Percentiles rank a stretch among this genome's conserved stretches.
phyloP scores from a whole-genome alignment of 2,329 filamentous ascomycete genomes.

The Trematosphaeria pertusa region DNA sequence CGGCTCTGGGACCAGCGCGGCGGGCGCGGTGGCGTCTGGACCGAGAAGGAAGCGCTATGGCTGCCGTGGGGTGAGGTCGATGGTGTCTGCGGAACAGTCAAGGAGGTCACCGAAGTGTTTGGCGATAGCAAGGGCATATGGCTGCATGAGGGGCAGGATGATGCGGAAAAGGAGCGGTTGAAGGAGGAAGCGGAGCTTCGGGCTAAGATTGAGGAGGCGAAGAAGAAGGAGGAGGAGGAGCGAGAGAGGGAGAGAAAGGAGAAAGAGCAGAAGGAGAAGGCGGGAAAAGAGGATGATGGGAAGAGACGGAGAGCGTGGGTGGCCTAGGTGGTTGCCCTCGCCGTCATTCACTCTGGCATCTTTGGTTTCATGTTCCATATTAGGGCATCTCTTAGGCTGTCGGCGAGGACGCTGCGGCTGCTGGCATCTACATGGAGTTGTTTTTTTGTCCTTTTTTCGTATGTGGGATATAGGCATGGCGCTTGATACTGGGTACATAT shows the following conservation, averaged over 20 bases:
- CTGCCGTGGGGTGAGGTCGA: conserved; percentile 56
- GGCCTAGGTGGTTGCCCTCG: no score
- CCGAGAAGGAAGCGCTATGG: conserved; percentile 55
- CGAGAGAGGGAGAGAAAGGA: conserved; percentile 29
- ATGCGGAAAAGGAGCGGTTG: conserved; percentile 19
- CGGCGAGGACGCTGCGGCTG: no score
- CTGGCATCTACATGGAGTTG: no score
- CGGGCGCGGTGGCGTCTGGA: conserved; percentile 63
- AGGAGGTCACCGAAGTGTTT: conserved; percentile 55
- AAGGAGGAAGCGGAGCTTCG: conserved; percentile 21
- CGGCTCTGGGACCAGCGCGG: conserved; percentile 59
- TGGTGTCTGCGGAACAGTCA: conserved; percentile 40
- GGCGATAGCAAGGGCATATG: conserved; percentile 54
- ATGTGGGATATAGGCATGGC: no score
- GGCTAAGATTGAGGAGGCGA: conserved; percentile 18
- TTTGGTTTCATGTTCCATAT: no score
- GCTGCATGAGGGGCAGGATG: conserved; percentile 38
- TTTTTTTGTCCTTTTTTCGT: no score
- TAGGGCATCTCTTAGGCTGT: no score
- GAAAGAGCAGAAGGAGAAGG: conserved; percentile 24
- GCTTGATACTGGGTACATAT: no score
- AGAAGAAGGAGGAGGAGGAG: conserved; percentile 18
- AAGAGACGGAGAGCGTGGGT: conserved; percentile 6
- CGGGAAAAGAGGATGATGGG: conserved; percentile 17
- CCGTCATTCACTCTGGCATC: no score